These are phyloP conservation scores for Teunomyces tritomae DNA, from an alignment of 805 yeast genomes.

Conservation along the genomic window DNA sequence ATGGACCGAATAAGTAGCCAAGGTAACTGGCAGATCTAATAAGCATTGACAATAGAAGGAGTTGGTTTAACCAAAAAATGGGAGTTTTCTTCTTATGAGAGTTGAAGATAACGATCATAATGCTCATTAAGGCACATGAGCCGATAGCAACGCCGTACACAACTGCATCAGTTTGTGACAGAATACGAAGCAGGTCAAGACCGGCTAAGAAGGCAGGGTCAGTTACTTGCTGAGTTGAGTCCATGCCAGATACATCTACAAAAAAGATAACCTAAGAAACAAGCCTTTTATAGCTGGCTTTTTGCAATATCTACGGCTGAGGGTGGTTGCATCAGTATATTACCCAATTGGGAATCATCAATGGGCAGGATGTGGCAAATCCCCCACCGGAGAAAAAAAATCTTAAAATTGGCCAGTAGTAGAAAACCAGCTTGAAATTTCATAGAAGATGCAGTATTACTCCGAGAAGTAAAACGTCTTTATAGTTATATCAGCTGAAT, in stretches of 20 bases:
- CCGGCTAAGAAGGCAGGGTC: background rate
- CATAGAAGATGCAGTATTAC: too few relatives aligned
- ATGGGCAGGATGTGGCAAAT: background rate
- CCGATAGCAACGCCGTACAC: constrained; percentile 10
- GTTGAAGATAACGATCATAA: constrained; percentile 8
- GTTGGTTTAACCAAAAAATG: constrained; percentile 69
- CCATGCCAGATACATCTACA: background rate
- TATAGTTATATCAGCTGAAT: too few relatives aligned
- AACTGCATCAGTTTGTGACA: background rate
- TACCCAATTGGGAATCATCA: background rate
- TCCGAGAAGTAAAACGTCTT: too few relatives aligned
- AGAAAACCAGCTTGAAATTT: too few relatives aligned
- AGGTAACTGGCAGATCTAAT: constrained; percentile 62
- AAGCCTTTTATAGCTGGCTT: background rate
- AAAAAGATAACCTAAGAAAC: background rate
- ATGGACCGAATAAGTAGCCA: constrained; percentile 51
- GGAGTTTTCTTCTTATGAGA: constrained; percentile 56
- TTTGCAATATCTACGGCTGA: background rate
- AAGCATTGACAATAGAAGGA: constrained; percentile 52
- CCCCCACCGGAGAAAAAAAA: background rate
- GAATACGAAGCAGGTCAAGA: background rate
- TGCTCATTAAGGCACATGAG: constrained; percentile 7
- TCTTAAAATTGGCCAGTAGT: background rate
- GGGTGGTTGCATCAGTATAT: background rate
- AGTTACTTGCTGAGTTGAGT: background rate